phyloP scores from a whole-genome alignment of 192 early-diverging fungal species.

The Coemansia sp. region DNA sequence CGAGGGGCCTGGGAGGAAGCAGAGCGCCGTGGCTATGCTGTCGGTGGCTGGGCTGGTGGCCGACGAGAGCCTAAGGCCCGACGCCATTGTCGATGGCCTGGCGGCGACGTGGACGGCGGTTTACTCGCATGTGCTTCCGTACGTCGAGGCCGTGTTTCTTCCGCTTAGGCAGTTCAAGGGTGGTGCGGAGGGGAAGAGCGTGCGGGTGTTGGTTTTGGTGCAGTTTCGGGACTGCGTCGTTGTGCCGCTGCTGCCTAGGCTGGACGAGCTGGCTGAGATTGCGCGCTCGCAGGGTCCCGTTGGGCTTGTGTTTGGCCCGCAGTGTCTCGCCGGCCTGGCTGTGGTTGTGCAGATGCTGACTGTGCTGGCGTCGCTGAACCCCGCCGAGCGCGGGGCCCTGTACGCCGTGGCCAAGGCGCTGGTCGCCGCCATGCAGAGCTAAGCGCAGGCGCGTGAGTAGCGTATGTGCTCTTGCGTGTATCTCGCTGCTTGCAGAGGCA shows the following conservation, averaged over 20 bases:
- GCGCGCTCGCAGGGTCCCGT: background rate
- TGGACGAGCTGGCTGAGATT: constrained; percentile 18
- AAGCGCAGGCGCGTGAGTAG: background rate
- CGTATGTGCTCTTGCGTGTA: background rate
- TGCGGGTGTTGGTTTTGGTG: constrained; percentile 28
- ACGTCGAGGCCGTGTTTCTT: constrained; percentile 81
- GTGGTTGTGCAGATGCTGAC: constrained; percentile 35
- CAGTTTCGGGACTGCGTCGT: constrained; percentile 39
- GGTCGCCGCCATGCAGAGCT: constrained; percentile 14
- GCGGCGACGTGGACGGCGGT: constrained; percentile 80
- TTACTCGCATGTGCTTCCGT: constrained; percentile 78
- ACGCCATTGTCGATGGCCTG: constrained; percentile 63
- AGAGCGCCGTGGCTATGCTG: constrained; percentile 7
- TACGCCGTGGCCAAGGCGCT: constrained; percentile 27
- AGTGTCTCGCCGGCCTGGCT: background rate
- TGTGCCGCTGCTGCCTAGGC: constrained; percentile 22
- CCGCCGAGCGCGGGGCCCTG: constrained; percentile 32
- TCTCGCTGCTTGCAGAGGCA: no score
- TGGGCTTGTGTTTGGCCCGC: background rate
- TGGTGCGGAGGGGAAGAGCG: constrained; percentile 1
- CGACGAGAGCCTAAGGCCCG: constrained; percentile 59
- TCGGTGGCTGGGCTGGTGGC: constrained; percentile 51
- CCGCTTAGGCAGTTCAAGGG: constrained; percentile 55
- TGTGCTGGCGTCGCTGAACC: constrained; percentile 29
- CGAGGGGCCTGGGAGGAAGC: background rate